phyloP scores from a whole-genome alignment of 2,329 filamentous ascomycete genomes.

The Teratosphaeria destructans region DNA sequence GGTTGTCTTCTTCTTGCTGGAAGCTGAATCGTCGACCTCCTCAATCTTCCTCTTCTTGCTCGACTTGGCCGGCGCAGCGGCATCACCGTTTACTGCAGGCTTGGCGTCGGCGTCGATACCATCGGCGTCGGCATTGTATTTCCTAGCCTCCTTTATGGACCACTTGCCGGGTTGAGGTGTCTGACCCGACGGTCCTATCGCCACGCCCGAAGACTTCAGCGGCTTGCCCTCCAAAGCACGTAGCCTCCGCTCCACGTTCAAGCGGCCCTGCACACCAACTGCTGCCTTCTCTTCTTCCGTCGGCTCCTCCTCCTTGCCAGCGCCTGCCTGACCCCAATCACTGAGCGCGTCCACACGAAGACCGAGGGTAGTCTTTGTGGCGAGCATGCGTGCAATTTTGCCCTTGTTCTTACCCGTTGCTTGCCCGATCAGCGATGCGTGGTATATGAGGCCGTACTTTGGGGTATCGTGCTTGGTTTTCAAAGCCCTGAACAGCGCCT shows the following conservation, averaged over 20 bases:
- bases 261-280: slow-evolving; percentile 62
- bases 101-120: slow-evolving; percentile 62
- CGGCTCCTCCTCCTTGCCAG: slow-evolving; percentile 47
- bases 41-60: slow-evolving; percentile 36
- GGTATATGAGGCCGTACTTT: slow-evolving; percentile 93
- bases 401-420: slow-evolving; percentile 98
- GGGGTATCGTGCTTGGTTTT: slow-evolving; percentile 99
- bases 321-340: slow-evolving; percentile 60
- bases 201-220: slow-evolving; percentile 62
- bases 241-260: slow-evolving; percentile 66
- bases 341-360: slow-evolving; percentile 83
- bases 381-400: slow-evolving; percentile 94
- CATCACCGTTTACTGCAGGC: slow-evolving; percentile 45
- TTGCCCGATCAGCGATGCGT: slow-evolving; percentile 88
- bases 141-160: slow-evolving; percentile 82
- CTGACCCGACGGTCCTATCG: slow-evolving; percentile 64
- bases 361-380: slow-evolving; percentile 86
- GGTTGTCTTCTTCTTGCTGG: slow-evolving; percentile 7
- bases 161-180: slow-evolving; percentile 58
- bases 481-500: slow-evolving; percentile 92
- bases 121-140: slow-evolving; percentile 92
- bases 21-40: slow-evolving; percentile 28
- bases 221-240: slow-evolving; percentile 83
- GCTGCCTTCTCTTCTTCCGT: slow-evolving; percentile 84
- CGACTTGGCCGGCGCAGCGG: slow-evolving; percentile 30